A percentile compares a stretch with the other conserved stretches of the same genome.
Conservation (phyloP, 805 yeast species). For the Cyberlindnera sargentensis region DNA sequence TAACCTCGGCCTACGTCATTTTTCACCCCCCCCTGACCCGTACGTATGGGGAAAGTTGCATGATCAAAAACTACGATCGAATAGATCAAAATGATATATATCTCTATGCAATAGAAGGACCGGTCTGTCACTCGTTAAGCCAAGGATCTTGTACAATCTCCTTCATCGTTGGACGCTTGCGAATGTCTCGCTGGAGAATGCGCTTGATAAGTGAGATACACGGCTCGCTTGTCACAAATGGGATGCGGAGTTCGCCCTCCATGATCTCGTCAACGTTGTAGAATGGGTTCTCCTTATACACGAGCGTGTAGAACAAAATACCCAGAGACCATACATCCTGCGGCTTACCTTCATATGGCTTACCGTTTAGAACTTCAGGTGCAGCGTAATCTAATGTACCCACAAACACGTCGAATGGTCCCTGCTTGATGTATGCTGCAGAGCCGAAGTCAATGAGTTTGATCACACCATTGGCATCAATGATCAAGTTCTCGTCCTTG, state of each 20-base stretch:
- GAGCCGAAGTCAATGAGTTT: slow-evolving; percentile 93
- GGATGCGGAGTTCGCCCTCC: slow-evolving; percentile 79
- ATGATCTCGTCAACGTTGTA: slow-evolving; percentile 92
- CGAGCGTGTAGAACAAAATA: slow-evolving; percentile 77
- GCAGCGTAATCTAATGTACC: slow-evolving; percentile 98
- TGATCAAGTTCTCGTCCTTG: slow-evolving; percentile 89
- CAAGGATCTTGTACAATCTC: slow-evolving; percentile 68
- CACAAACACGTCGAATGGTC: slow-evolving; percentile 95
- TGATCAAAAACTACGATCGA: too few relatives aligned
- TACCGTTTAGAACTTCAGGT: slow-evolving; percentile 89
- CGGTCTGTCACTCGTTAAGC: slow-evolving; percentile 29
- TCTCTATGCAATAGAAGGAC: too few relatives aligned
- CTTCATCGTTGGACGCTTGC: slow-evolving; percentile 64
- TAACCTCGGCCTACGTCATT: too few relatives aligned
- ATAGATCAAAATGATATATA: too few relatives aligned
- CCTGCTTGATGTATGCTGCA: slow-evolving; percentile 83
- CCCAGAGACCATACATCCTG: slow-evolving; percentile 99
- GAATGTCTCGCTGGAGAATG: slow-evolving; percentile 64
- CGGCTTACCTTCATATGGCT: slow-evolving; percentile 84
- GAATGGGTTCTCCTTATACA: slow-evolving; percentile 93
- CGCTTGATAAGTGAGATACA: slow-evolving; percentile 53
- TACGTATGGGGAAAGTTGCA: too few relatives aligned
- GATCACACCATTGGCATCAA: slow-evolving; percentile 72
- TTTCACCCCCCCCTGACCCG: too few relatives aligned
- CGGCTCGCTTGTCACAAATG: slow-evolving; percentile 50